Percentiles rank a stretch among this genome's conserved stretches.
These are phyloP conservation scores for Penicillium arizonense DNA, from an alignment of 495 filamentous ascomycete species.

Conservation along the genomic window DNA sequence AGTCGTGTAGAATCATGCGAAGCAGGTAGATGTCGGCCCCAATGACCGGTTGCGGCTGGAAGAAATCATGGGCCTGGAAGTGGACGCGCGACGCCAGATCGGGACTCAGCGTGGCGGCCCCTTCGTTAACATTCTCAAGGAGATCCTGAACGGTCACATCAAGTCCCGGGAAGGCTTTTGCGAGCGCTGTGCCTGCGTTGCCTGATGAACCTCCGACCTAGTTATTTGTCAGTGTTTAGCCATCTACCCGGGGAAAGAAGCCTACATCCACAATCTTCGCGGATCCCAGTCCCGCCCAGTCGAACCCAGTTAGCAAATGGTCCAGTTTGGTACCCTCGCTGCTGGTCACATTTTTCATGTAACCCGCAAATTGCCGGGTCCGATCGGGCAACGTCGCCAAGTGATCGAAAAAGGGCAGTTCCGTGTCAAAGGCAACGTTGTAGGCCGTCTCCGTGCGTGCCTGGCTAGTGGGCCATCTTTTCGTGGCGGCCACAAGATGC, in stretches of 20 bases:
- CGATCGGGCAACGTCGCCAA: constrained; percentile 2
- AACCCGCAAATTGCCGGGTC: constrained; percentile 15
- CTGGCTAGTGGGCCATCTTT: constrained; percentile 16
- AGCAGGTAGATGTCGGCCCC: constrained; percentile 55
- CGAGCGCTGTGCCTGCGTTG: constrained; percentile 24
- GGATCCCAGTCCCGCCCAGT: constrained; percentile 18
- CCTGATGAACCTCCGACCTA: constrained; percentile 35
- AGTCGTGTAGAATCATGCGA: constrained; percentile 55
- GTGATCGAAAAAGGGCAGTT: constrained; percentile 23
- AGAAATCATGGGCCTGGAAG: constrained; percentile 50
- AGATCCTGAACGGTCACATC: constrained; percentile 29
- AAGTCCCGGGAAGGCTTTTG: constrained; percentile 26
- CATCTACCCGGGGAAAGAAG: neutral
- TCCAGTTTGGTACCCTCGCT: constrained; percentile 15
- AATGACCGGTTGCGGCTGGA: constrained; percentile 43
- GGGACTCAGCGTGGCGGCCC: constrained; percentile 4
- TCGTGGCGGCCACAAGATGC: constrained; percentile 14
- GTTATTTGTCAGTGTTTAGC: neutral
- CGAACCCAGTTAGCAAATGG: constrained; percentile 24
- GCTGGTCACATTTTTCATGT: constrained; percentile 19
- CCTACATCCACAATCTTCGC: constrained; percentile 22
- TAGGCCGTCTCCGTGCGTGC: constrained; percentile 24
- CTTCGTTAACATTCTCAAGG: neutral
- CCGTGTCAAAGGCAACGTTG: constrained; percentile 26
- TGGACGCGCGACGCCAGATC: constrained; percentile 33